A percentile compares a stretch with the other conserved stretches of the same genome.
phyloP scores from a whole-genome alignment of 1,284 basidiomycete species.

The Ceratorhiza oryzae-sativae region DNA sequence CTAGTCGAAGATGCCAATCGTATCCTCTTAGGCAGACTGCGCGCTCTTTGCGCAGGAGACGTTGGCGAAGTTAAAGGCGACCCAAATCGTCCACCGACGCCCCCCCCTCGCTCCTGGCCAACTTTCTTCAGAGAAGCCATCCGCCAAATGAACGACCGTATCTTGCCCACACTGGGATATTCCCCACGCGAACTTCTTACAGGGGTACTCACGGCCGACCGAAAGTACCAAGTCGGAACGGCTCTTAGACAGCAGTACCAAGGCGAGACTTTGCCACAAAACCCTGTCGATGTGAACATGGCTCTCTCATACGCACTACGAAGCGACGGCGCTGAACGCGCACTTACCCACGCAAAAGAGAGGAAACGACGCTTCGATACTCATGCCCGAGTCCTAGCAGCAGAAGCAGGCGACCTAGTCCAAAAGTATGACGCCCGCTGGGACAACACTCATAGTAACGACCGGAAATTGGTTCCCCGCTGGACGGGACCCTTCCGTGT shows the following conservation, averaged over 20 bases:
- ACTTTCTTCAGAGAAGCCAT: constrained; percentile 40
- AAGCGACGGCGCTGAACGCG: constrained; percentile 13
- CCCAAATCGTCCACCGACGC: background rate
- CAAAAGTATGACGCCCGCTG: constrained; percentile 38
- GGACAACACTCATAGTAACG: constrained; percentile 31
- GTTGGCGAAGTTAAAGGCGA: constrained; percentile 45
- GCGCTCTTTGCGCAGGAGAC: constrained; percentile 50
- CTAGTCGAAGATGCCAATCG: constrained; percentile 52
- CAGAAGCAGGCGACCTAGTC: constrained; percentile 39
- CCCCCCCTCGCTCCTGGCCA: constrained; percentile 39
- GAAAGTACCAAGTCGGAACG: background rate
- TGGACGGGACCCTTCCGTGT: constrained; percentile 40
- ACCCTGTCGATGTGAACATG: constrained; percentile 33
- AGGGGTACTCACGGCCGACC: constrained; percentile 14
- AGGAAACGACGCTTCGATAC: constrained; percentile 37
- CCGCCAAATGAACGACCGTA: constrained; percentile 40
- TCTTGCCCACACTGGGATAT: constrained; percentile 37
- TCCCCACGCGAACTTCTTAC: constrained; percentile 43
- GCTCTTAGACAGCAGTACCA: background rate
- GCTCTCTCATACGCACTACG: constrained; percentile 39
- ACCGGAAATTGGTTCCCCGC: constrained; percentile 28
- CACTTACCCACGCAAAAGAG: constrained; percentile 20
- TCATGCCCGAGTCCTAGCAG: background rate
- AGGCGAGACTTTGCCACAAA: background rate
- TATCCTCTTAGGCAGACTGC: constrained; percentile 48